phyloP scores from a whole-genome alignment of 805 yeast genomes.

The Kluyveromyces lactis region DNA sequence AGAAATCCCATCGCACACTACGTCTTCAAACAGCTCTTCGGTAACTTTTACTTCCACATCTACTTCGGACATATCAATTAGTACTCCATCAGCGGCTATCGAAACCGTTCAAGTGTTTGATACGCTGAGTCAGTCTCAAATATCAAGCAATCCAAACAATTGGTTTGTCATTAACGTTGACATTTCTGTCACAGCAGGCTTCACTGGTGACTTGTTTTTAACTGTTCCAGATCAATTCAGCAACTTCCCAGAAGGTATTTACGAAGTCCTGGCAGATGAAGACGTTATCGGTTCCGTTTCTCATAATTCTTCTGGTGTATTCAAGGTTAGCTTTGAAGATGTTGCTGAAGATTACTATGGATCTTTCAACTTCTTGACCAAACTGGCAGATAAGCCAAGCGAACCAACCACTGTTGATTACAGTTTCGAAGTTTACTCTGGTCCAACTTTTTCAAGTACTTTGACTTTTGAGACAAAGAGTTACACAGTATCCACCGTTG shows the following conservation, averaged over 20 bases:
- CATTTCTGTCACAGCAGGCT: slow-evolving; percentile 17
- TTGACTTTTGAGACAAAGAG: slow-evolving; percentile 17
- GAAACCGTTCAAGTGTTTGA: slow-evolving; percentile 18
- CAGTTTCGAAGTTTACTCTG: slow-evolving; percentile 17
- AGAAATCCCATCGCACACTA: no score
- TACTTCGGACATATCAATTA: neutral
- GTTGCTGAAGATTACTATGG: slow-evolving; percentile 11
- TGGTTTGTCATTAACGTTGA: slow-evolving; percentile 24
- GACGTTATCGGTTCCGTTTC: slow-evolving; percentile 16
- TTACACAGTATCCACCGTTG: slow-evolving; percentile 13
- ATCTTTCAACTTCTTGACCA: slow-evolving; percentile 20
- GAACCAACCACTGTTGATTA: slow-evolving; percentile 15
- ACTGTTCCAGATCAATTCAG: slow-evolving; percentile 19
- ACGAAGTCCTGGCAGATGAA: slow-evolving; percentile 12
- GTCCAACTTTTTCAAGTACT: slow-evolving; percentile 11
- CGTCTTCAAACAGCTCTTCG: no score
- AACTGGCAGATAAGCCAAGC: slow-evolving; percentile 13
- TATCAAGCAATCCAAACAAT: slow-evolving; percentile 20
- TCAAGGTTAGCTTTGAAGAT: slow-evolving; percentile 14
- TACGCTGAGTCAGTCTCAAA: slow-evolving; percentile 14
- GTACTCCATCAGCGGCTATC: slow-evolving; percentile 11
- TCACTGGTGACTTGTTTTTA: slow-evolving; percentile 13
- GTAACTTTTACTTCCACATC: neutral
- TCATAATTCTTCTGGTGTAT: slow-evolving; percentile 14
- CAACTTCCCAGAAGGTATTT: slow-evolving; percentile 15